phyloP scores from a whole-genome alignment of 345 rosid genomes.

The Aethionema arabicum region DNA sequence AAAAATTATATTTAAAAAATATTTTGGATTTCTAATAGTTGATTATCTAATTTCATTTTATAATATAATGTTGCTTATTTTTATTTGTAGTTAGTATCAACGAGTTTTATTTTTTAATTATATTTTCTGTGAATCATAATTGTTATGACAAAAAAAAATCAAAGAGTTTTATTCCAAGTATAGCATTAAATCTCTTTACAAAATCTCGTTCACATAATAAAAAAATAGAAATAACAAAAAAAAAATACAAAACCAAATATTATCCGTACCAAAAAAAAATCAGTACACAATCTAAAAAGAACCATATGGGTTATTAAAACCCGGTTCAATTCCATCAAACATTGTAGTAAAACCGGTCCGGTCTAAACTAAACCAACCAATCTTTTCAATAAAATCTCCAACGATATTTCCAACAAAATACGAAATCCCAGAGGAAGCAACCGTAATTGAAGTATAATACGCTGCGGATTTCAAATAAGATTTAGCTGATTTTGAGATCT shows the following conservation, averaged over 20 bases:
- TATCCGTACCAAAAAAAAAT: too few relatives aligned
- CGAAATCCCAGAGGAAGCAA: conserved; percentile 58
- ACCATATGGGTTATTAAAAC: conserved; percentile 17
- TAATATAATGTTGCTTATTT: too few relatives aligned
- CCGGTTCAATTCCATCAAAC: conserved; percentile 11
- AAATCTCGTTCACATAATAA: conserved; percentile 12
- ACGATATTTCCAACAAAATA: conserved; percentile 53
- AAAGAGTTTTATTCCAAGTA: background rate
- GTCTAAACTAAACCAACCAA: conserved; percentile 43
- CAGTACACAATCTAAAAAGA: conserved; percentile 10
- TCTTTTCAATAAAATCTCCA: conserved; percentile 42
- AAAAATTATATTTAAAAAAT: too few relatives aligned
- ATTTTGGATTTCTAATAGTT: too few relatives aligned
- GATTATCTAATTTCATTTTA: too few relatives aligned
- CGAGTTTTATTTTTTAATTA: too few relatives aligned
- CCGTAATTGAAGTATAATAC: conserved; percentile 43
- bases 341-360: background rate
- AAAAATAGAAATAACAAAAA: conserved; percentile 3
- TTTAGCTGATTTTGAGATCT: conserved; percentile 36
- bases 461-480: conserved; percentile 49
- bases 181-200: conserved; percentile 3
- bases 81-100: too few relatives aligned
- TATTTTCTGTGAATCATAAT: too few relatives aligned
- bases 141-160: background rate
- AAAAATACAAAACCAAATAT: background rate